Evolutionary conservation across 768 basidiomycete genomes (phyloP).

Genomic region (Lentinula boryana): DNA sequence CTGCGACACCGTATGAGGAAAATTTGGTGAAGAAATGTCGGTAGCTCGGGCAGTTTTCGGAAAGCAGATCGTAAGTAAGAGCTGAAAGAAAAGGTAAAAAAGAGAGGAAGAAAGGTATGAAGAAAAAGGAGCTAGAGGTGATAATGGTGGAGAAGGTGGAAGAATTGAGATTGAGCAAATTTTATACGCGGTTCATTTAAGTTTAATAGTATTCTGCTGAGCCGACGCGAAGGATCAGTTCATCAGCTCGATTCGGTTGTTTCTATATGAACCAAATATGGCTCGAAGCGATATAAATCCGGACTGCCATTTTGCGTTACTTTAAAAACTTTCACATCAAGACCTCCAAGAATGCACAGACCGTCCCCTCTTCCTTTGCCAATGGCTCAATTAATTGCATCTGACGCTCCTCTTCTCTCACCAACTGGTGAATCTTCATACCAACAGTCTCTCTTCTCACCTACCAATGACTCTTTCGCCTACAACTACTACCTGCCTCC

Average conservation of each 20-base stretch:
- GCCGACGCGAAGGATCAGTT: background rate
- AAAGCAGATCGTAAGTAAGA: background rate
- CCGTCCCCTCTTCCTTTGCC: constrained; percentile 27
- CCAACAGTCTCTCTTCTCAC: background rate
- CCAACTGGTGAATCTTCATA: constrained; percentile 19
- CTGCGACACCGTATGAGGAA: constrained; percentile 2
- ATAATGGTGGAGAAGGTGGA: background rate
- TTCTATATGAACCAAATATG: background rate
- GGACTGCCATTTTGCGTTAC: background rate
- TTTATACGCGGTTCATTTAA: background rate
- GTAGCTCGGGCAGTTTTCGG: constrained; percentile 6
- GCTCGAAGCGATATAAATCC: constrained; percentile 2
- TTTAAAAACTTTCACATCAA: constrained; percentile 6
- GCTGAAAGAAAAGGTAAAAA: background rate
- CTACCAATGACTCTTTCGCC: constrained; percentile 31
- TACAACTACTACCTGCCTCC: constrained; percentile 47
- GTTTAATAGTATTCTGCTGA: background rate
- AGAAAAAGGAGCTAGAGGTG: background rate
- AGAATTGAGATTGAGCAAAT: background rate
- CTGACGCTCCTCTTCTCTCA: constrained; percentile 54
- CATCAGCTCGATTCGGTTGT: background rate
- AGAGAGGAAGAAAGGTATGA: background rate
- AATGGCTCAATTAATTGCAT: constrained; percentile 55
- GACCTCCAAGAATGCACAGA: background rate
- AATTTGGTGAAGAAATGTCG: background rate